These are phyloP conservation scores for Stephania japonica DNA, from an alignment of 164 flowering plant genomes.

Conservation along the genomic window DNA sequence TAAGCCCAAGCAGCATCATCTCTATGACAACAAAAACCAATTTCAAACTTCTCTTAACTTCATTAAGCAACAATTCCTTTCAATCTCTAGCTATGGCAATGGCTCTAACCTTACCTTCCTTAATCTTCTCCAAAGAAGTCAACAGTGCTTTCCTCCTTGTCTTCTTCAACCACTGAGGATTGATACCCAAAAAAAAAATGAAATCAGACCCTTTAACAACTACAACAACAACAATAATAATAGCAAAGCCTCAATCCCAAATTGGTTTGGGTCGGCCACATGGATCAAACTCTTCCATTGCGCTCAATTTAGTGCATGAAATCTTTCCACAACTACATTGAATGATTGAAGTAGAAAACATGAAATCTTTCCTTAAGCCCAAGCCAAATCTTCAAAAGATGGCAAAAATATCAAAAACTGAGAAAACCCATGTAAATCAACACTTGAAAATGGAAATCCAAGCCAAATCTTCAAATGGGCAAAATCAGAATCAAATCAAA, in stretches of 20 bases:
- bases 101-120: conserved; percentile 57
- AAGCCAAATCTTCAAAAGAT: too few relatives aligned
- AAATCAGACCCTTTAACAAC: background rate
- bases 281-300: too few relatives aligned
- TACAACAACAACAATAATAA: background rate
- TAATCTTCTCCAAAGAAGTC: conserved; percentile 79
- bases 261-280: too few relatives aligned
- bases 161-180: conserved; percentile 71
- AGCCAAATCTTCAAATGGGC: background rate
- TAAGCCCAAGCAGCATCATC: conserved; percentile 92
- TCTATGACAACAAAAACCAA: conserved; percentile 29
- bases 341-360: too few relatives aligned
- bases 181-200: conserved; percentile 1
- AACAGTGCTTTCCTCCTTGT: conserved; percentile 78
- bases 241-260: too few relatives aligned
- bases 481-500: too few relatives aligned
- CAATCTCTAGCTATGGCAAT: background rate
- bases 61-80: background rate
- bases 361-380: too few relatives aligned
- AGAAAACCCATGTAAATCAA: too few relatives aligned
- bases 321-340: too few relatives aligned
- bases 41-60: conserved; percentile 1
- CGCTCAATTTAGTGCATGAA: too few relatives aligned
- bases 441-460: background rate
- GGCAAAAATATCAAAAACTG: background rate